Conservation (phyloP, 179 eudicot species). For the Beta macrorhiza region DNA sequence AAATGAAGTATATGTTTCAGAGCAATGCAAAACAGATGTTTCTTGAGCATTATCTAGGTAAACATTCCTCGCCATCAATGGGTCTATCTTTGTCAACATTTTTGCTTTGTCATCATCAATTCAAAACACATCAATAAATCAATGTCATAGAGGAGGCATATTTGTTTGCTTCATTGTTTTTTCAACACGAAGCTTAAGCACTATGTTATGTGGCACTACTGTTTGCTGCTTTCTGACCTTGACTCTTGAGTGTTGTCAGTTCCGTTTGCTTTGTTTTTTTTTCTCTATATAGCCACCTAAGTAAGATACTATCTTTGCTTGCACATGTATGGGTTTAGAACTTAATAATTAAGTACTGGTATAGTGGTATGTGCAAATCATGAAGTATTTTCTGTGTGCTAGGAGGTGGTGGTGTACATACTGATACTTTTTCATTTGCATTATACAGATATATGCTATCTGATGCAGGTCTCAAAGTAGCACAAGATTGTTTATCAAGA, state of each 20-base stretch:
- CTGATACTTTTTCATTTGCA: conserved; percentile 3
- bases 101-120: too few species aligned
- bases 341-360: not conserved
- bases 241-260: not conserved
- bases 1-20: too few species aligned
- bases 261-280: not conserved
- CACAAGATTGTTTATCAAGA: conserved; percentile 72
- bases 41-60: too few species aligned
- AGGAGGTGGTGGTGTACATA: conserved; percentile 5
- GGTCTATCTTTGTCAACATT: too few species aligned
- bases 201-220: not conserved
- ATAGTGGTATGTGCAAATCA: not conserved
- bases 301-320: not conserved
- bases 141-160: too few species aligned
- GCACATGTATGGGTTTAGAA: not conserved
- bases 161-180: too few species aligned
- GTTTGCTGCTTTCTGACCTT: not conserved
- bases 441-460: conserved; percentile 80
- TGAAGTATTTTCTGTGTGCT: not conserved
- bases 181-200: too few species aligned
- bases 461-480: conserved; percentile 64
- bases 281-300: too few species aligned
- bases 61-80: too few species aligned
- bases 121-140: too few species aligned
- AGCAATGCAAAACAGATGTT: too few species aligned